Evolutionary conservation across 352 stramenopile species (phyloP), one percentile per base, ranked within the genome.

Genomic region (Phytophthora megakarya): DNA sequence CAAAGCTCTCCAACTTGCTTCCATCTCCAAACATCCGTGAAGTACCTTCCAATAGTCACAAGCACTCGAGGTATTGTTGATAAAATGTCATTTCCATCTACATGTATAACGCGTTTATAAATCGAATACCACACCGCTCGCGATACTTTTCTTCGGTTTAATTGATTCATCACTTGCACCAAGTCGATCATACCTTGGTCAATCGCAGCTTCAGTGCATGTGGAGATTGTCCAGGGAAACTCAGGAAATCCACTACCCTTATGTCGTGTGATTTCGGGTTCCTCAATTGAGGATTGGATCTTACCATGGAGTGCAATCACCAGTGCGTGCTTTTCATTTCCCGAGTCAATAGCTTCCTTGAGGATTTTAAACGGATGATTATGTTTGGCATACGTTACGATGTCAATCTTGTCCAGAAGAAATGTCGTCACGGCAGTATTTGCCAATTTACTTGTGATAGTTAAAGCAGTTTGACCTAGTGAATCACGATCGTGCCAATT

Each of bases 361-460:
- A 67, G 33, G 9, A 67, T 28, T 46, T 30, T 58, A 47, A 72
- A 61, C 12, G 65, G 65, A 28, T 68, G 62, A 28, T 64, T 72
- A 15, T 68, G 38, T 30, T 49, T 59, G 0, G 52, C 38, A 0
- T 32, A 43, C 26, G n/a, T 13, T n/a, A n/a, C 11, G n/a, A 43
- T 43, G 9, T 43, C 9, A 10, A 43, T 43, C n/a, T n/a, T n/a
- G n/a, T n/a, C n/a, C n/a, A n/a, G n/a, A n/a, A n/a, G n/a, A n/a
- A n/a, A n/a, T n/a, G n/a, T n/a, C n/a, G n/a, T n/a, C n/a, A n/a
- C n/a, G n/a, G n/a, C n/a, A n/a, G n/a, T n/a, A n/a, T n/a, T n/a
- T n/a, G n/a, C n/a, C n/a, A n/a, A n/a, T n/a, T n/a, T n/a, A n/a
- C n/a, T n/a, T n/a, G n/a, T n/a, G n/a, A n/a, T n/a, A n/a, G n/a